phyloP scores from a whole-genome alignment of 441 rosid species.

The Jatropha multifida region DNA sequence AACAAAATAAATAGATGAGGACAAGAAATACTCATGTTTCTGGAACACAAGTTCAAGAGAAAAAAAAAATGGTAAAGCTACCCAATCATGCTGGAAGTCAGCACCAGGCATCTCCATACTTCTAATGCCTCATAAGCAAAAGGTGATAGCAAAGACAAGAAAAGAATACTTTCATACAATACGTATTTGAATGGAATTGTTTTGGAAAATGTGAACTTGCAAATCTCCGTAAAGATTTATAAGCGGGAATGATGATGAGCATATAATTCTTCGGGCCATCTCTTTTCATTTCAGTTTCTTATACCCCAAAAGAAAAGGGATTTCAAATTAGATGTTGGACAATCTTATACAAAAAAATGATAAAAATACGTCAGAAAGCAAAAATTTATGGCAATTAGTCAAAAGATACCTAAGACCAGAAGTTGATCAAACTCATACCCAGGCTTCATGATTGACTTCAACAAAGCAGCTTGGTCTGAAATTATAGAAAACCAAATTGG shows the following conservation, averaged over 20 bases:
- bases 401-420: slow-evolving; percentile 73
- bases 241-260: background rate
- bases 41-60: background rate
- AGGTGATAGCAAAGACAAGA: background rate
- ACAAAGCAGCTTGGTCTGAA: slow-evolving; percentile 67
- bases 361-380: background rate
- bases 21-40: background rate
- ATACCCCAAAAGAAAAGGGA: background rate
- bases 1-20: background rate
- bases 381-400: background rate
- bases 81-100: background rate
- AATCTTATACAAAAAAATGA: background rate
- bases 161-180: background rate
- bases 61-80: background rate
- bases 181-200: background rate
- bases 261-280: background rate
- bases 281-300: background rate
- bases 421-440: slow-evolving; percentile 85
- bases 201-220: background rate
- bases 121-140: background rate
- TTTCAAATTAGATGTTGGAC: background rate
- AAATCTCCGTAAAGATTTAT: background rate
- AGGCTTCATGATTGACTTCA: slow-evolving; percentile 77
- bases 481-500: slow-evolving; percentile 28
- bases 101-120: background rate